Percentiles rank a stretch among this genome's conserved stretches.
phyloP scores from a whole-genome alignment of 2,329 filamentous ascomycete genomes.

The Botrytis porri region DNA sequence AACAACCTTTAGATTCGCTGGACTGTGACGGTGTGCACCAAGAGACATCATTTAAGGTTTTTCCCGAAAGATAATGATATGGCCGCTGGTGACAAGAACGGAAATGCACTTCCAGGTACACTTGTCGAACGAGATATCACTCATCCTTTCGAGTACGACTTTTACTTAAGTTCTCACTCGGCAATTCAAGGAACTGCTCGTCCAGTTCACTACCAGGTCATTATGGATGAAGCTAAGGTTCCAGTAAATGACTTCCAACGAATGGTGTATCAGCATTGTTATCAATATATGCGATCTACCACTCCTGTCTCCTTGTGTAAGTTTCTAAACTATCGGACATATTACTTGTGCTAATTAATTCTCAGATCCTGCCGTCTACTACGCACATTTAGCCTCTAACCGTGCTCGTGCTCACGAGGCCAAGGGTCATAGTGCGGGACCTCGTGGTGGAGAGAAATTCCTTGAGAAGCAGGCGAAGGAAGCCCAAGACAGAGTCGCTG shows the following conservation, averaged over 20 bases:
- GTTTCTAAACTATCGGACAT: constrained; percentile 43
- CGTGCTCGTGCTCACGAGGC: constrained; percentile 75
- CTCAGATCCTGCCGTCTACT: constrained; percentile 81
- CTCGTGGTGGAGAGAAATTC: constrained; percentile 45
- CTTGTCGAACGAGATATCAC: constrained; percentile 88
- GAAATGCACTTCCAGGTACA: constrained; percentile 81
- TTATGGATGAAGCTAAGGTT: constrained; percentile 75
- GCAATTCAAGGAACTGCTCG: constrained; percentile 94
- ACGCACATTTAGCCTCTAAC: constrained; percentile 83
- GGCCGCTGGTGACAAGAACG: constrained; percentile 63
- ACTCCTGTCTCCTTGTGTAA: constrained; percentile 71
- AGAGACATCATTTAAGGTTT: constrained; percentile 91
- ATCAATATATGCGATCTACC: constrained; percentile 87
- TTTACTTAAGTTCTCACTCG: constrained; percentile 59
- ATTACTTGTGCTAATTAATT: constrained; percentile 29
- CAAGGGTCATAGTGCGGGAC: constrained; percentile 45
- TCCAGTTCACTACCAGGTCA: constrained; percentile 87
- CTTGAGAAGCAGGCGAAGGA: constrained; percentile 31
- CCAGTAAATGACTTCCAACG: constrained; percentile 69
- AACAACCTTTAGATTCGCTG: constrained; percentile 51
- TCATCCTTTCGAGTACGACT: constrained; percentile 86
- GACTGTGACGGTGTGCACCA: constrained; percentile 84
- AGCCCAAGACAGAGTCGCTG: constrained; percentile 23
- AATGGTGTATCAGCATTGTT: constrained; percentile 93
- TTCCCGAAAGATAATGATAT: constrained; percentile 64